Conservation (phyloP, 2,329 filamentous ascomycete species). For the Stagonosporopsis chrysanthemi region DNA sequence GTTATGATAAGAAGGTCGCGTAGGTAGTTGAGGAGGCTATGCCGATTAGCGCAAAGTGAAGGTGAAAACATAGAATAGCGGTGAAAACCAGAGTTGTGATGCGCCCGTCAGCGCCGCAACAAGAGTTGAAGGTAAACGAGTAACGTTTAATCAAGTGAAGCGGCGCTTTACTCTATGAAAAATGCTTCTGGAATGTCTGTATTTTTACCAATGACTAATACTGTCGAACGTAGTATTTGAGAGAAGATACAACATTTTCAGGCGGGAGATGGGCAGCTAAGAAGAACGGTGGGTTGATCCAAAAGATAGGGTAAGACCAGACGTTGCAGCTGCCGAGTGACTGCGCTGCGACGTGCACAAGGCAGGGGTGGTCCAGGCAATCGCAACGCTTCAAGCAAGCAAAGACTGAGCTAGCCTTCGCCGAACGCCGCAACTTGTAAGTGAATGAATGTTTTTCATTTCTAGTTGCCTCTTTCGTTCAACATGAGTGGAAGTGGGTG, state of each 20-base stretch:
- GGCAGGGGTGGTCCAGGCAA: no score
- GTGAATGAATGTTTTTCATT: background rate
- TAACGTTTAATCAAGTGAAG: background rate
- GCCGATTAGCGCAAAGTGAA: background rate
- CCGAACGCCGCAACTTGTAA: background rate
- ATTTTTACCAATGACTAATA: background rate
- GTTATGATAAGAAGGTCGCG: background rate
- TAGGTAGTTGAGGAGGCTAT: background rate
- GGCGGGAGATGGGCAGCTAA: background rate
- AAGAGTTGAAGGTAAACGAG: background rate
- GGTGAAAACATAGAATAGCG: background rate
- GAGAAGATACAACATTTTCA: background rate
- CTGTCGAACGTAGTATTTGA: background rate
- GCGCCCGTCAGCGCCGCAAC: background rate
- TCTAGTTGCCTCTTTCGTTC: background rate
- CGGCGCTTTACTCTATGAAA: background rate
- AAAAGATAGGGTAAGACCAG: background rate
- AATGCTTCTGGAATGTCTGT: background rate
- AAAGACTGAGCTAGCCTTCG: background rate
- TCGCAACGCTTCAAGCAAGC: no score
- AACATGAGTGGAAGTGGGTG: slow-evolving; percentile 17
- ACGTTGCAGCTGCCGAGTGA: background rate
- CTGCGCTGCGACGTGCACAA: no score
- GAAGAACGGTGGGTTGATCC: background rate
- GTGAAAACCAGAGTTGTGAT: background rate